Conservation (phyloP, 2,329 filamentous ascomycete species). For the Ophiobolus disseminans region DNA sequence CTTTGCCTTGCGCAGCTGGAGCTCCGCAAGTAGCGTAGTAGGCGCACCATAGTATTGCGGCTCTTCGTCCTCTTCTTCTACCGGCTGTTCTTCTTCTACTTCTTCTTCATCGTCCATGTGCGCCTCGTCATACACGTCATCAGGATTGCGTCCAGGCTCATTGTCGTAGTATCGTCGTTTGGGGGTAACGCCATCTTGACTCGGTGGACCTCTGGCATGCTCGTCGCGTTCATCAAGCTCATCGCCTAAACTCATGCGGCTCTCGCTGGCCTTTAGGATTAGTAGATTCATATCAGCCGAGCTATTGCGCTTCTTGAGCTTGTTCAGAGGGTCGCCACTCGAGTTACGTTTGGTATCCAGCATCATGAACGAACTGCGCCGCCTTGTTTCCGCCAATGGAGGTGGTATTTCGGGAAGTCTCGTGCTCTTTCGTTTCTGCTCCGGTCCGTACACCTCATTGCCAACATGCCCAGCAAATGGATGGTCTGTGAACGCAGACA, state of each 20-base stretch:
- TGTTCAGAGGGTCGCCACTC: slow-evolving; percentile 47
- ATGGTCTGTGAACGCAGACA: slow-evolving; percentile 91
- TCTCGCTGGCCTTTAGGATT: slow-evolving; percentile 41
- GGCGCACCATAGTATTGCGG: slow-evolving; percentile 71
- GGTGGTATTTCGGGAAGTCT: slow-evolving; percentile 34
- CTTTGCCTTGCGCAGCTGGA: slow-evolving; percentile 89
- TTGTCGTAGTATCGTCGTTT: slow-evolving; percentile 23
- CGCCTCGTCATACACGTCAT: slow-evolving; percentile 52
- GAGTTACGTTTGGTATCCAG: slow-evolving; percentile 48
- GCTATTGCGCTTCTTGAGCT: slow-evolving; percentile 51
- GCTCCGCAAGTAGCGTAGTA: slow-evolving; percentile 88
- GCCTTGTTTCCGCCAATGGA: slow-evolving; percentile 39
- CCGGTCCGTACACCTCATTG: slow-evolving; percentile 72
- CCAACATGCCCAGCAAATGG: slow-evolving; percentile 79
- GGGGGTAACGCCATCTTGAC: slow-evolving; percentile 22
- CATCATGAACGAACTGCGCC: slow-evolving; percentile 47
- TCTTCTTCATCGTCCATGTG: slow-evolving; percentile 55
- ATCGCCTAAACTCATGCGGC: slow-evolving; percentile 46
- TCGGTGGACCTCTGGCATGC: slow-evolving; percentile 39
- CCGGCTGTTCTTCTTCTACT: slow-evolving; percentile 54
- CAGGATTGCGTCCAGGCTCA: slow-evolving; percentile 22
- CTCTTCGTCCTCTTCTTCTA: slow-evolving; percentile 52
- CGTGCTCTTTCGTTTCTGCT: slow-evolving; percentile 51
- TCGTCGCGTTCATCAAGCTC: slow-evolving; percentile 40
- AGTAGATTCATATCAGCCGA: slow-evolving; percentile 47